These are phyloP conservation scores for Magnolia sinica DNA, from an alignment of 164 flowering plant species.

Conservation along the genomic window DNA sequence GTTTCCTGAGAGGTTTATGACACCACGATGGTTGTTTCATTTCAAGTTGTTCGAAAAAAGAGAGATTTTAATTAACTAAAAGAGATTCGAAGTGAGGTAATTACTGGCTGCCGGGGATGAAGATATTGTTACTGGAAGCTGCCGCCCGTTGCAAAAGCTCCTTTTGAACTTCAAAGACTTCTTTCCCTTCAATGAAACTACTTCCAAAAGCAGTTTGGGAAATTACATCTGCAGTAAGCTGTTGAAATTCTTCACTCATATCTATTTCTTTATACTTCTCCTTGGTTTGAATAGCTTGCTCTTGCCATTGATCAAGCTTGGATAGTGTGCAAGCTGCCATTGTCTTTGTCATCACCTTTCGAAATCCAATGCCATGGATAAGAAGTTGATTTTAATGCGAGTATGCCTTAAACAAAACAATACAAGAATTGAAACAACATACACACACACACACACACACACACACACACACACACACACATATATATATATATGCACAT, in stretches of 20 bases:
- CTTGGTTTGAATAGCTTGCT: background rate
- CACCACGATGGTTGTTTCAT: no score
- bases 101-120: slow-evolving; percentile 30
- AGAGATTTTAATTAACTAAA: no score
- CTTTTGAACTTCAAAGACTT: no score
- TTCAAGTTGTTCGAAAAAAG: no score
- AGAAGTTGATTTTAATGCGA: background rate
- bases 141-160: background rate
- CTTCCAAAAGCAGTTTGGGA: no score
- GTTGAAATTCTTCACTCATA: no score
- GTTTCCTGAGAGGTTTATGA: no score
- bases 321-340: slow-evolving; percentile 25
- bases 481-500: no score
- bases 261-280: background rate
- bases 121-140: slow-evolving; percentile 14
- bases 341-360: slow-evolving; percentile 18
- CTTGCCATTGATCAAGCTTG: slow-evolving; percentile 24
- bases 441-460: no score
- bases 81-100: background rate
- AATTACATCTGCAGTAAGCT: no score
- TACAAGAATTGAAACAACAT: background rate
- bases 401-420: background rate
- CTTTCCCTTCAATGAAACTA: no score
- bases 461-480: no score
- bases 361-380: background rate